These are phyloP conservation scores for Corrigiola litoralis DNA, from an alignment of 179 eudicot species.

Conservation along the genomic window DNA sequence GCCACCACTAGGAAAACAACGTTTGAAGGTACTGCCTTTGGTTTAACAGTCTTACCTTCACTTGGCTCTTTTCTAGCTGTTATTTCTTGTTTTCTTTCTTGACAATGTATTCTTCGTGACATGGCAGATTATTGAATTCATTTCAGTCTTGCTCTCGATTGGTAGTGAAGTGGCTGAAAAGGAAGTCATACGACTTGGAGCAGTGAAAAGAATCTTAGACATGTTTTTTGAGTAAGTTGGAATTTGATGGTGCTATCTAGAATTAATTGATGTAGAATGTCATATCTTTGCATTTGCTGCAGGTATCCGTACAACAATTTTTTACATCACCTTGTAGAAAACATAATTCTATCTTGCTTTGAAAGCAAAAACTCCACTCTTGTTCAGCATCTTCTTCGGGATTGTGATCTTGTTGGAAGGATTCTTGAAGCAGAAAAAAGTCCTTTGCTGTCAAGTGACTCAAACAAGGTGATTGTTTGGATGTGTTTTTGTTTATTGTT, in stretches of 20 bases:
- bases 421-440: conserved; percentile 83
- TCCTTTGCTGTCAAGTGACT: conserved; percentile 43
- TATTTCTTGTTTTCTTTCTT: neutral
- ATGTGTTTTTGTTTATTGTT: neutral
- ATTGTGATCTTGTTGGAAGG: conserved; percentile 74
- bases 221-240: conserved; percentile 76
- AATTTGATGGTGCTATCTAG: neutral
- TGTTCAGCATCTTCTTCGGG: conserved; percentile 71
- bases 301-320: conserved; percentile 96
- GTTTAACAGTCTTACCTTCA: neutral
- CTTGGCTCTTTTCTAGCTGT: neutral
- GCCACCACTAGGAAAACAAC: conserved; percentile 93
- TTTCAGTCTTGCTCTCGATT: conserved; percentile 72
- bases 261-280: conserved; percentile 2
- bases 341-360: conserved; percentile 62
- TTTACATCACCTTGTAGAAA: conserved; percentile 84
- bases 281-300: conserved; percentile 20
- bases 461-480: conserved; percentile 49
- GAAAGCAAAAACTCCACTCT: conserved; percentile 69
- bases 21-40: conserved; percentile 59
- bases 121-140: conserved; percentile 80
- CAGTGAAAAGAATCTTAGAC: conserved; percentile 61
- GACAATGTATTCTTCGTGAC: no score
- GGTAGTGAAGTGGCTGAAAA: conserved; percentile 79
- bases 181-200: conserved; percentile 83